Conservation (phyloP, 371 early-diverging fungal species). For the Syncephalis plumigaleata region DNA sequence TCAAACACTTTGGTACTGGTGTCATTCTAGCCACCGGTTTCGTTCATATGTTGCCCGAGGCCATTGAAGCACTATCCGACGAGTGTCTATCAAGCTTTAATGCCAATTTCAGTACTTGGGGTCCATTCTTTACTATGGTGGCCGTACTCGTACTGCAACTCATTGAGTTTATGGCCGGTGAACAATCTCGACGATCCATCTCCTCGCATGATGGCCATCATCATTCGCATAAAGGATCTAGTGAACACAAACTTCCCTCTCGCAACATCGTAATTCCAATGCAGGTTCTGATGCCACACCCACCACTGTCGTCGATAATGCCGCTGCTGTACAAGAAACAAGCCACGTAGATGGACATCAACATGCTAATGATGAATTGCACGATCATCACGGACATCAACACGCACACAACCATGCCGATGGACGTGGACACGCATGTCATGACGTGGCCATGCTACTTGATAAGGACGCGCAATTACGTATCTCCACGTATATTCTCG, state of each 20-base stretch:
- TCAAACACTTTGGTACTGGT: constrained; percentile 56
- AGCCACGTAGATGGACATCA: neutral
- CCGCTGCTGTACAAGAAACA: too few relatives aligned
- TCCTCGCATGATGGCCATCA: too few relatives aligned
- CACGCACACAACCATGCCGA: constrained; percentile 11
- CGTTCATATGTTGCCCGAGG: constrained; percentile 39
- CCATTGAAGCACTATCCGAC: constrained; percentile 18
- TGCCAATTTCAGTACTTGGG: constrained; percentile 22
- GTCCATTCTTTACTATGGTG: constrained; percentile 30
- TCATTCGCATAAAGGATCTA: neutral
- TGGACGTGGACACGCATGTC: constrained; percentile 5
- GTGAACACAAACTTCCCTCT: constrained; percentile 2
- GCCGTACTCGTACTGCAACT: constrained; percentile 21
- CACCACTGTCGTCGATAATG: too few relatives aligned
- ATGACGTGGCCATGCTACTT: neutral
- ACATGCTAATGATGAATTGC: constrained; percentile 1
- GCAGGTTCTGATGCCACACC: too few relatives aligned
- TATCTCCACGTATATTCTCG: constrained; percentile 35
- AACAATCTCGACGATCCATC: neutral
- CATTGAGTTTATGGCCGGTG: constrained; percentile 12
- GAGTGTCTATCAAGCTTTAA: constrained; percentile 19
- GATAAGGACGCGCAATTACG: neutral
- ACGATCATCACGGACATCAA: constrained; percentile 1
- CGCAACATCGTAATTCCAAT: too few relatives aligned
- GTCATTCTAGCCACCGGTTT: constrained; percentile 65